These are phyloP conservation scores for Jackrogersella multiformis DNA, from an alignment of 495 filamentous ascomycete species.

Conservation along the genomic window DNA sequence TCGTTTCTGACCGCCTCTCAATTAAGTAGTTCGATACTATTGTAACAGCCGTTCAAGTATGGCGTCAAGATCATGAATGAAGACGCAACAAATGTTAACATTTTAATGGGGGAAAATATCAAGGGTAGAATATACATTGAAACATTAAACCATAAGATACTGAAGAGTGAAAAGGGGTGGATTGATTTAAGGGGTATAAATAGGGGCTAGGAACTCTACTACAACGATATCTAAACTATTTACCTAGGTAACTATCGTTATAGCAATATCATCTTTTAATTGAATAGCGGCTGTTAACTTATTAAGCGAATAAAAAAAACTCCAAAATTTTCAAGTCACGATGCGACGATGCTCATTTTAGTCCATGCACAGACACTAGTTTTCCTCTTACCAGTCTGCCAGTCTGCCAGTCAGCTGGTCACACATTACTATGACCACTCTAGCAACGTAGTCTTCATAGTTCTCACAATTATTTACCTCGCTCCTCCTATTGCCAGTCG, in stretches of 20 bases:
- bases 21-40: neutral
- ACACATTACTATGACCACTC: neutral
- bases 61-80: constrained; percentile 9
- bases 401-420: constrained; percentile 18
- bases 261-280: neutral
- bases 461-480: neutral
- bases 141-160: neutral
- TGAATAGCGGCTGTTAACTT: neutral
- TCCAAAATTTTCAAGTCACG: constrained; percentile 22
- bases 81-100: neutral
- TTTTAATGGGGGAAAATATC: neutral
- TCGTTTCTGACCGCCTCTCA: neutral
- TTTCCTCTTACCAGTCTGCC: no score
- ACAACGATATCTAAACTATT: neutral
- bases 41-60: neutral
- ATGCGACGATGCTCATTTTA: constrained; percentile 16
- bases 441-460: neutral
- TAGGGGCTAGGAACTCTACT: neutral
- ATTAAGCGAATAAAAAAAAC: constrained; percentile 2
- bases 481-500: neutral
- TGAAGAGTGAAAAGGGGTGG: neutral
- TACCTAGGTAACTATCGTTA: constrained; percentile 5
- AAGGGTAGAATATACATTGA: neutral
- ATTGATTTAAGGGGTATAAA: neutral
- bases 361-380: neutral